Conservation (phyloP, 345 rosid genomes). For the Eucalyptus viminalis region DNA sequence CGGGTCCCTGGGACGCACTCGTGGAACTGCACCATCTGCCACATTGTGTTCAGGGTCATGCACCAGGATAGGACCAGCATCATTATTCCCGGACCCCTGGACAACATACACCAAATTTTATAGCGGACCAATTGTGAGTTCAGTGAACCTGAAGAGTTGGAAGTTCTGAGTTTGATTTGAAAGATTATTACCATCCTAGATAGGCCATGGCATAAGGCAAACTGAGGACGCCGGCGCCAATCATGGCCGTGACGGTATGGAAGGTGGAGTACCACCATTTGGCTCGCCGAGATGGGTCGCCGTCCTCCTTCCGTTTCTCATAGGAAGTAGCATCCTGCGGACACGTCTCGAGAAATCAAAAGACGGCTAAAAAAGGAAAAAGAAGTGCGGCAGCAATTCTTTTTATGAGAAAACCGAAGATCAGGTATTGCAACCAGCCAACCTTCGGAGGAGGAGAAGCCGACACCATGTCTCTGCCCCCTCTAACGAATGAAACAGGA, state of each 20-base stretch:
- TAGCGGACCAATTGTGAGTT: neutral
- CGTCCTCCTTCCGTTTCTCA: slow-evolving; percentile 47
- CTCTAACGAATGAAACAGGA: neutral
- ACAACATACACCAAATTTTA: neutral
- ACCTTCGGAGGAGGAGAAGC: slow-evolving; percentile 44
- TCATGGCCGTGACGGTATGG: slow-evolving; percentile 91
- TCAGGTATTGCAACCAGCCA: neutral
- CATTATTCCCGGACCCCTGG: slow-evolving; percentile 82
- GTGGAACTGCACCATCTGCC: slow-evolving; percentile 95
- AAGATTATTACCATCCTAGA: slow-evolving; percentile 60
- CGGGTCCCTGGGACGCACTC: slow-evolving; percentile 87
- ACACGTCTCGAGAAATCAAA: neutral
- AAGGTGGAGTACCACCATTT: slow-evolving; percentile 98
- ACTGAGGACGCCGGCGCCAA: slow-evolving; percentile 92
- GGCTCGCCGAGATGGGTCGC: slow-evolving; percentile 50
- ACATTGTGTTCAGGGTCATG: slow-evolving; percentile 82
- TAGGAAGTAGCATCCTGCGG: neutral
- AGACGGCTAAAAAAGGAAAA: neutral
- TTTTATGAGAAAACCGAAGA: neutral
- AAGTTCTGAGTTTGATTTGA: neutral
- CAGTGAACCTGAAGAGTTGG: neutral
- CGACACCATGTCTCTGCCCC: slow-evolving; percentile 34
- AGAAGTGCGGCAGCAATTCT: neutral
- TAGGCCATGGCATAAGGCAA: slow-evolving; percentile 95
- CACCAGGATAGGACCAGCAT: slow-evolving; percentile 63